Conservation (phyloP, 2,329 filamentous ascomycete species). For the Incumbomyces delicatus region DNA sequence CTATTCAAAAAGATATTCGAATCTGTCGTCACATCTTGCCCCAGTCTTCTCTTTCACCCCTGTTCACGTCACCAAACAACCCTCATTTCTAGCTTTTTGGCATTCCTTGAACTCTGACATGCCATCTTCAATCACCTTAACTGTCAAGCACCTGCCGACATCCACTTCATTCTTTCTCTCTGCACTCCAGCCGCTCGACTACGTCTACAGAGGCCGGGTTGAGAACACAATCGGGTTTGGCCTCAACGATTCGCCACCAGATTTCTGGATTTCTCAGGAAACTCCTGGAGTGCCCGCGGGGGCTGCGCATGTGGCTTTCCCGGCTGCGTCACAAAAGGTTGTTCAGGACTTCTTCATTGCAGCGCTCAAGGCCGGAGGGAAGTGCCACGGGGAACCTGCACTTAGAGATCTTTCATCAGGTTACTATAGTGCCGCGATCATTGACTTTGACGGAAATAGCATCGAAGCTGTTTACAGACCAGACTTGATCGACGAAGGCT, state of each 20-base stretch:
- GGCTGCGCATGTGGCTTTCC: constrained; percentile 56
- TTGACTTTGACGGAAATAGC: constrained; percentile 74
- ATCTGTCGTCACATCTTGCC: not conserved
- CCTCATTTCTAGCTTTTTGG: too few species aligned
- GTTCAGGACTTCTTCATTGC: constrained; percentile 64
- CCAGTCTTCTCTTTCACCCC: not conserved
- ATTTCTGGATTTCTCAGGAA: constrained; percentile 56
- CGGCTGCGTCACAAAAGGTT: constrained; percentile 53
- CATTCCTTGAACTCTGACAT: constrained; percentile 29
- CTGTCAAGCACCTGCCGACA: constrained; percentile 66
- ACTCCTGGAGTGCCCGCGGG: constrained; percentile 44
- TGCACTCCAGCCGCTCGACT: constrained; percentile 66
- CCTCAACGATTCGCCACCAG: constrained; percentile 36
- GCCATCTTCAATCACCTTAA: constrained; percentile 55
- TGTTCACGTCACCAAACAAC: not conserved
- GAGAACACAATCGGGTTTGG: constrained; percentile 54
- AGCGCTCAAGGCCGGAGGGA: constrained; percentile 56
- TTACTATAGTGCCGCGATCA: constrained; percentile 54
- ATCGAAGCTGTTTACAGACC: constrained; percentile 63
- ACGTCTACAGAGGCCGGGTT: constrained; percentile 57
- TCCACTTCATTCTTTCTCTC: constrained; percentile 78
- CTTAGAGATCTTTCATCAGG: constrained; percentile 41
- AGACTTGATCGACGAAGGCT: constrained; percentile 23
- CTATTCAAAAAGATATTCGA: not conserved
- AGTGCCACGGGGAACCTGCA: constrained; percentile 48